These are phyloP conservation scores for Stagonosporopsis cucurbitacearum DNA, from an alignment of 2,329 filamentous ascomycete genomes.

Conservation along the genomic window DNA sequence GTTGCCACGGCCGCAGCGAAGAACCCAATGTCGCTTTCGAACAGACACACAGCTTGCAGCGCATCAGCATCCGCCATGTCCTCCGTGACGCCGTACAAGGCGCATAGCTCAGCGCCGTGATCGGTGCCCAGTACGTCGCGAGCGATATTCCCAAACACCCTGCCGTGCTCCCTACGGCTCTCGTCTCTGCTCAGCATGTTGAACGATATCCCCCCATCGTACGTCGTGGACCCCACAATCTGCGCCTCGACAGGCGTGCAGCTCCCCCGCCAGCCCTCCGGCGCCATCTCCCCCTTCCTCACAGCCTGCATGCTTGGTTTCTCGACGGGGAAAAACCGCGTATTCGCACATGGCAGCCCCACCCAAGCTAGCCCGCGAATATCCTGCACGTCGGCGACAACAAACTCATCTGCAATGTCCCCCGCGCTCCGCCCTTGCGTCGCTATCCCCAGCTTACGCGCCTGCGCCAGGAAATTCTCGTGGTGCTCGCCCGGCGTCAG, in stretches of 20 bases:
- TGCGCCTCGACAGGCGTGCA: constrained; percentile 18
- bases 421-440: constrained; percentile 1
- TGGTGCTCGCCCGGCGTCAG: constrained; percentile 22
- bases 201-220: constrained; percentile 26
- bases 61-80: constrained; percentile 11
- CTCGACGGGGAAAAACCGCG: constrained; percentile 14
- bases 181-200: constrained; percentile 25
- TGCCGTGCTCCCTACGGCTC: constrained; percentile 13
- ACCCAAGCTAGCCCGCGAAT: constrained; percentile 25
- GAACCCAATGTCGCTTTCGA: constrained; percentile 29
- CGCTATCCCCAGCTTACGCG: constrained; percentile 7
- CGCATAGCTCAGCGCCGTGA: constrained; percentile 2
- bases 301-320: constrained; percentile 16
- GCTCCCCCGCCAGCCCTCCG: constrained; percentile 2
- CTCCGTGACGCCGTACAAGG: constrained; percentile 7
- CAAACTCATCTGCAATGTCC: constrained; percentile 15
- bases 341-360: constrained; percentile 20
- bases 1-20: constrained; percentile 23
- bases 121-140: constrained; percentile 9
- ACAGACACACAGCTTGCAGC: constrained; percentile 24
- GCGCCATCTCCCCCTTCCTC: constrained; percentile 5
- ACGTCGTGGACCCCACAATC: constrained; percentile 24
- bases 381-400: constrained; percentile 5
- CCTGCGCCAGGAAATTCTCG: constrained; percentile 18
- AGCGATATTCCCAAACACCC: constrained; percentile 5